Evolutionary conservation across 108 stramenopile species (phyloP), one percentile per base, ranked within the genome.

Genomic region (Pseudonitzschia pungens): DNA sequence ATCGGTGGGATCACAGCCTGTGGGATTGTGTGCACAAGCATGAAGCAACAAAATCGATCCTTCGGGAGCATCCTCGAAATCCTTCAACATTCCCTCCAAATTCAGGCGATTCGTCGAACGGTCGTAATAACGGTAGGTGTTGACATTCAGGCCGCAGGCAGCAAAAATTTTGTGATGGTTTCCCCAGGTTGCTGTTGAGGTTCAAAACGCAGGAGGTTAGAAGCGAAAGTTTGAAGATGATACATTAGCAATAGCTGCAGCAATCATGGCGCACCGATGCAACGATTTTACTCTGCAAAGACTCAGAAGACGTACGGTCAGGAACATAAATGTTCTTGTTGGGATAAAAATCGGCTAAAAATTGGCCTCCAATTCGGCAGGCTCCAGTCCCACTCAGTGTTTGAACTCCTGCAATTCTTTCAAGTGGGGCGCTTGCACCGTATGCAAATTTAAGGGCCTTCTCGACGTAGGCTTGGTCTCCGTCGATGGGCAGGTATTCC

Each of bases 1-100:
- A 66, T 66, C 64, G 57, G 93, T 89, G 20, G 98, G 99, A 82
- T 99, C 99, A 60, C 90, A 91, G 40, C 99, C 99, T 15, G 99
- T 99, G 21, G 98, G 97, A 82, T 99, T 99, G 90, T 99, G 99
- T 20, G 99, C 98, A 83, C 99, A 99, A 63, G 97, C 98, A 81
- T 99, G 99, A 7, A 99, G 77, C 52, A 99, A 81, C 68, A 99
- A 81, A 64, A 94, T 79, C 52, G 88, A 88, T 43, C 92, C 92
- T 33, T 96, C 85, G 5, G 92, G 91, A 10, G 97, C 97, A 28
- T 68, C 74, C 50, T 77, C 43, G 8, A 99, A 70, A 75, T 98
- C 97, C 60, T 89, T 81, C 29, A 96, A 9, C 72, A 99, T 64
- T 33, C 96, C 97, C 33, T 90, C 84, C 63, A 90, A 84, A 84